Conservation (phyloP, 176 grass and related monocot genomes). For the Oryza officinalis region DNA sequence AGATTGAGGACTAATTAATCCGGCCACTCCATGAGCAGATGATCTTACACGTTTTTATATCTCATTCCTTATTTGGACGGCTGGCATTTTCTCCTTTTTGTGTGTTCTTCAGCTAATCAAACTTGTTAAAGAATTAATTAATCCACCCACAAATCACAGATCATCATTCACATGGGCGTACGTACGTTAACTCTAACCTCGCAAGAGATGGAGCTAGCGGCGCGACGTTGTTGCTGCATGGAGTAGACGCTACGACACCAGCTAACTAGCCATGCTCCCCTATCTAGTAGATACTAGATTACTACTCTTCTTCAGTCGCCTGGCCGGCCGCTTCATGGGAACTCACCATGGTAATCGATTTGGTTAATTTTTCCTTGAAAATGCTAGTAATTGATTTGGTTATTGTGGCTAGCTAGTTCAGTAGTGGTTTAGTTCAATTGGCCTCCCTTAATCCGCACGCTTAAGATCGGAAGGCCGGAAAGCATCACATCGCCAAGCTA, state of each 20-base stretch:
- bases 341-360: conserved; percentile 4
- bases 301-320: not conserved
- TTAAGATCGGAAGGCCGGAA: not conserved
- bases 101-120: not conserved
- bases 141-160: not conserved
- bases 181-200: not conserved
- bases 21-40: too few relatives aligned
- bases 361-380: not conserved
- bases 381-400: not conserved
- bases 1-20: too few relatives aligned
- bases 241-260: conserved; percentile 39
- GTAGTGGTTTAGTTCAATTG: not conserved
- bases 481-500: conserved; percentile 9
- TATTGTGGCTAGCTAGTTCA: not conserved
- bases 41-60: too few relatives aligned
- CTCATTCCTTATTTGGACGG: not conserved
- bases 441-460: conserved; percentile 25
- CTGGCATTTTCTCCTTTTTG: not conserved
- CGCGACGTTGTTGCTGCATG: conserved; percentile 15
- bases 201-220: not conserved
- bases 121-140: not conserved
- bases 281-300: not conserved
- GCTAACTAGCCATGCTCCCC: not conserved
- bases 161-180: not conserved
- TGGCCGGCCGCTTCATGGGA: not conserved